Evolutionary conservation across 2,329 filamentous ascomycete genomes (phyloP).

Genomic region (Rhynchosporium agropyri): DNA sequence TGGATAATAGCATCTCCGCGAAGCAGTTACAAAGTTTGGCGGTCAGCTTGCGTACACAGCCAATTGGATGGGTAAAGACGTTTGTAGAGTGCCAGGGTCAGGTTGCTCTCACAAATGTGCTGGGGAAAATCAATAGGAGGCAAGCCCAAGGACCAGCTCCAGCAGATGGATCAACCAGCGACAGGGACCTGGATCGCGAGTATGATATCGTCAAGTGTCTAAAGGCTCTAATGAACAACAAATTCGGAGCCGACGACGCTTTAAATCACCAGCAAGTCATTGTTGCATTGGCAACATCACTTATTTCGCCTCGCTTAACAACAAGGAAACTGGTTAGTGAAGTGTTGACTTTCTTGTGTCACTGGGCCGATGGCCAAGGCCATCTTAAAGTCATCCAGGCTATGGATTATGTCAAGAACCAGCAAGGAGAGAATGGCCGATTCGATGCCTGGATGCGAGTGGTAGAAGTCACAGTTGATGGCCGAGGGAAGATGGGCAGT

Average conservation of each 20-base stretch:
- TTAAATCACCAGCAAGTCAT: slow-evolving; percentile 88
- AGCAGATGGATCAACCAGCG: slow-evolving; percentile 54
- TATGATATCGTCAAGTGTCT: slow-evolving; percentile 98
- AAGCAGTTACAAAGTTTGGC: slow-evolving; percentile 92
- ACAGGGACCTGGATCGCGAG: slow-evolving; percentile 72
- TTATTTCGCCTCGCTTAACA: slow-evolving; percentile 86
- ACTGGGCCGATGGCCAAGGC: slow-evolving; percentile 87
- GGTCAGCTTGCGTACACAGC: slow-evolving; percentile 92
- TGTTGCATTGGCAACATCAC: slow-evolving; percentile 80
- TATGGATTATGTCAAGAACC: slow-evolving; percentile 85
- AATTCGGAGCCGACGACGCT: slow-evolving; percentile 96
- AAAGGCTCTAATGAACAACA: slow-evolving; percentile 98
- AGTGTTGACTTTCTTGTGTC: slow-evolving; percentile 92
- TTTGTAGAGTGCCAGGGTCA: slow-evolving; percentile 98
- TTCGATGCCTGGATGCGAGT: slow-evolving; percentile 99
- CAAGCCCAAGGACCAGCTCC: slow-evolving; percentile 66
- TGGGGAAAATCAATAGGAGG: slow-evolving; percentile 92
- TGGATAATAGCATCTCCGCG: slow-evolving; percentile 90
- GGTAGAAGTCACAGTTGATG: slow-evolving; percentile 95
- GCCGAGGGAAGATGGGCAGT: slow-evolving; percentile 97
- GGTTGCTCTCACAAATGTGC: slow-evolving; percentile 89
- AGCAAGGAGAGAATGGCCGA: slow-evolving; percentile 87
- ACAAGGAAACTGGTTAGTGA: slow-evolving; percentile 95
- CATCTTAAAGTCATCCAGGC: slow-evolving; percentile 93
- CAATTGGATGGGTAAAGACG: slow-evolving; percentile 94